Percentiles rank a stretch among this genome's conserved stretches.
phyloP scores from a whole-genome alignment of 2,329 filamentous ascomycete genomes.

The Neophaeococcomyces aloes region DNA sequence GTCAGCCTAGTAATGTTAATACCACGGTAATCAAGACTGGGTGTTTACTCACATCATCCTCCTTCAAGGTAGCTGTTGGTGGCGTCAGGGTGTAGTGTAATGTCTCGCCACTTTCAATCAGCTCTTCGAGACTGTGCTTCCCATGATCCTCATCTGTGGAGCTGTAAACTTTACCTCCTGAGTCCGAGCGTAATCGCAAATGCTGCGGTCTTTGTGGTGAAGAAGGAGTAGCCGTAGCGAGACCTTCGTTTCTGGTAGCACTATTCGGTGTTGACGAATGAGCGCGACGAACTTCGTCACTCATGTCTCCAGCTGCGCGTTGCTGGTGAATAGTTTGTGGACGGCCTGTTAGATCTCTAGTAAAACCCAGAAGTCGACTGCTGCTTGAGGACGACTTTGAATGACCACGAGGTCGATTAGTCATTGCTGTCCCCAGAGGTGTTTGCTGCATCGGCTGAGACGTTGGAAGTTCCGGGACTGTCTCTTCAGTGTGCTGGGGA shows the following conservation, averaged over 20 bases:
- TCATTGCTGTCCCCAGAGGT: slow-evolving; percentile 2
- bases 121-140: slow-evolving; percentile 61
- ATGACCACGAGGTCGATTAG: background rate
- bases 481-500: background rate
- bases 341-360: slow-evolving; percentile 5
- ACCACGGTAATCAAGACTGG: background rate
- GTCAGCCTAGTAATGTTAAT: slow-evolving; percentile 12
- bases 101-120: slow-evolving; percentile 73
- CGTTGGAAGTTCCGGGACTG: background rate
- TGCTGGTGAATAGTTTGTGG: slow-evolving; percentile 9
- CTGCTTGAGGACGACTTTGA: slow-evolving; percentile 11
- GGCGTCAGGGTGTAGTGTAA: slow-evolving; percentile 75
- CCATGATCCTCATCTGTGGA: slow-evolving; percentile 36
- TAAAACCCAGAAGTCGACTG: slow-evolving; percentile 9
- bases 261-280: slow-evolving; percentile 15
- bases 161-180: slow-evolving; percentile 9
- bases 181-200: slow-evolving; percentile 17
- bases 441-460: background rate
- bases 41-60: slow-evolving; percentile 53
- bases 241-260: slow-evolving; percentile 11
- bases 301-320: slow-evolving; percentile 7
- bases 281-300: slow-evolving; percentile 1
- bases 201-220: slow-evolving; percentile 14
- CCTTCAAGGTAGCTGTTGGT: slow-evolving; percentile 54
- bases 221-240: slow-evolving; percentile 13